Conservation (phyloP, 805 yeast species). For the Nakazawaea ernobii region DNA sequence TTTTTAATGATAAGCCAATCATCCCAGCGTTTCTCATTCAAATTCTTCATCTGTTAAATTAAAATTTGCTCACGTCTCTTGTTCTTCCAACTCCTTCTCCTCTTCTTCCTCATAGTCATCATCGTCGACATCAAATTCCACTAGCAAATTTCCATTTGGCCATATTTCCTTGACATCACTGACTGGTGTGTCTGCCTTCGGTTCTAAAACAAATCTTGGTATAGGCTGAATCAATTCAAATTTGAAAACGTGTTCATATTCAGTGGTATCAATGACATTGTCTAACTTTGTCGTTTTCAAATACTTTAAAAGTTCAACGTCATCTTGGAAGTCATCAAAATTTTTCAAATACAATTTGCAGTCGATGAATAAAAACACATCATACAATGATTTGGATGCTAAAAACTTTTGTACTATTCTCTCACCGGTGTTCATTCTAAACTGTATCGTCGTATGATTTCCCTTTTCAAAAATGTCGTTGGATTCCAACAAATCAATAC, state of each 20-base stretch:
- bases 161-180: conserved; percentile 25
- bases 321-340: background rate
- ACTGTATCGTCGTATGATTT: conserved; percentile 38
- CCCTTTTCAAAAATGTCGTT: conserved; percentile 19
- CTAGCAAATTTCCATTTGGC: conserved; percentile 32
- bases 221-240: conserved; percentile 30
- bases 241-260: conserved; percentile 20
- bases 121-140: conserved; percentile 19
- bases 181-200: conserved; percentile 14
- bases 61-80: background rate
- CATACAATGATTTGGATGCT: conserved; percentile 32
- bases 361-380: conserved; percentile 47
- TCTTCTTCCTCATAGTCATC: conserved; percentile 18
- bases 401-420: conserved; percentile 40
- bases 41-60: background rate
- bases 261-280: conserved; percentile 8
- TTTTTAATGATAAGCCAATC: too few species aligned
- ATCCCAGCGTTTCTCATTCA: background rate
- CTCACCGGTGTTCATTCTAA: conserved; percentile 50
- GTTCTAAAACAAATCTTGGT: conserved; percentile 26
- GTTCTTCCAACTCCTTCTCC: background rate
- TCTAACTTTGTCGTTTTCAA: conserved; percentile 14
- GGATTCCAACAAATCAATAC: conserved; percentile 11
- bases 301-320: background rate
- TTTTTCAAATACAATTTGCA: conserved; percentile 24